A percentile compares a stretch with the other conserved stretches of the same genome.
Evolutionary conservation across 441 rosid genomes (phyloP).

Genomic region (Eruca vesicaria): DNA sequence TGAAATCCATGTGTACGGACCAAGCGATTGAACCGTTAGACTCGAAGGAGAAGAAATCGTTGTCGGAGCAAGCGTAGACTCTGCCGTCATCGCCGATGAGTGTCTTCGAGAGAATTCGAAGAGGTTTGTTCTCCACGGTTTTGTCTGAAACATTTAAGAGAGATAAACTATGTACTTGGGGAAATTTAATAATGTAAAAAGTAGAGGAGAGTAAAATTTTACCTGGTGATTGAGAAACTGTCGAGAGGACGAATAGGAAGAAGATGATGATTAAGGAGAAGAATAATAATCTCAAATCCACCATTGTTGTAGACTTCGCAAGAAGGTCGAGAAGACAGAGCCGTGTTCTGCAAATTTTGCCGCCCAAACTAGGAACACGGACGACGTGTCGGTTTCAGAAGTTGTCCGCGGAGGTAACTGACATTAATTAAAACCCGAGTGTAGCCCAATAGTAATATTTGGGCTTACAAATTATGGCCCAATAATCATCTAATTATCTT

Average conservation of each 20-base stretch:
- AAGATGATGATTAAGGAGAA: neutral
- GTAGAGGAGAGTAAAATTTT: neutral
- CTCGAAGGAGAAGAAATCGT: constrained; percentile 61
- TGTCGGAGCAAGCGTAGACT: constrained; percentile 66
- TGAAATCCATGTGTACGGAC: constrained; percentile 57
- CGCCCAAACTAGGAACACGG: neutral
- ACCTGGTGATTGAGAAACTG: constrained; percentile 20
- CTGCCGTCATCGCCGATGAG: constrained; percentile 62
- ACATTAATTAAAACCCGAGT: neutral
- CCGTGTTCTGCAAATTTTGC: neutral
- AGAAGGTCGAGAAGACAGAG: neutral
- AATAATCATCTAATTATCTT: neutral
- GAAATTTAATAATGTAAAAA: neutral
- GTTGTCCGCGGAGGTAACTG: neutral
- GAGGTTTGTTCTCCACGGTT: constrained; percentile 16
- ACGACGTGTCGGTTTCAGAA: neutral
- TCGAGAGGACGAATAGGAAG: neutral
- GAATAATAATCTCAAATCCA: neutral
- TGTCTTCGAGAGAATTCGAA: constrained; percentile 58
- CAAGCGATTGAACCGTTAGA: constrained; percentile 75
- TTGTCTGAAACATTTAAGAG: constrained; percentile 28
- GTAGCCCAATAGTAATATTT: neutral
- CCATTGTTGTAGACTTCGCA: constrained; percentile 5
- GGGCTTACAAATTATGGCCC: neutral
- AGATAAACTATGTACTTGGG: neutral